A percentile compares a stretch with the other conserved stretches of the same genome.
phyloP scores from a whole-genome alignment of 2,329 filamentous ascomycete genomes.

The Cladobotryum mycophilum region DNA sequence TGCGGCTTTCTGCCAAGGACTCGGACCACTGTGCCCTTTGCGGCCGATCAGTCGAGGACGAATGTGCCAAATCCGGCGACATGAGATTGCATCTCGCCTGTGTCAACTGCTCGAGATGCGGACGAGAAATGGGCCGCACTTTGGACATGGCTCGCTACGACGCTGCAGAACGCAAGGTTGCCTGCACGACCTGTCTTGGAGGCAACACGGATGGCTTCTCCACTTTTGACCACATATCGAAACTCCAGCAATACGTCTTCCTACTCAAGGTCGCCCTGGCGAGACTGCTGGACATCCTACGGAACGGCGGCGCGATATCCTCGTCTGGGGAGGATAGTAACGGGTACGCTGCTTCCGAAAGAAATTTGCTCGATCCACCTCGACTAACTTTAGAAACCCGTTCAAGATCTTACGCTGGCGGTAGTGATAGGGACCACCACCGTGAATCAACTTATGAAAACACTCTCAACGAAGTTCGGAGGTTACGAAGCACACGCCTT shows the following conservation, averaged over 20 bases:
- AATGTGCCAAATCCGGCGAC: slow-evolving; percentile 71
- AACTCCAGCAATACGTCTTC: slow-evolving; percentile 92
- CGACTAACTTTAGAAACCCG: slow-evolving; percentile 57
- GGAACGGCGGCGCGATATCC: slow-evolving; percentile 74
- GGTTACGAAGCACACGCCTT: slow-evolving; percentile 84
- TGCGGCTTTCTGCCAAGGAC: slow-evolving; percentile 62
- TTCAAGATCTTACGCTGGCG: slow-evolving; percentile 67
- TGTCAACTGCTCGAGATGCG: slow-evolving; percentile 64
- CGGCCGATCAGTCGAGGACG: slow-evolving; percentile 85
- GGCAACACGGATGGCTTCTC: slow-evolving; percentile 46
- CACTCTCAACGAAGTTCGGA: slow-evolving; percentile 89
- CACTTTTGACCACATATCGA: slow-evolving; percentile 69
- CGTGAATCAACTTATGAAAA: slow-evolving; percentile 83
- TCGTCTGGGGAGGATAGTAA: slow-evolving; percentile 61
- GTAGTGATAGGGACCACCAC: slow-evolving; percentile 46
- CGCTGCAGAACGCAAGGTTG: slow-evolving; percentile 59
- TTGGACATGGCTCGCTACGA: slow-evolving; percentile 67
- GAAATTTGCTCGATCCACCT: slow-evolving; percentile 50
- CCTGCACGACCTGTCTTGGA: slow-evolving; percentile 62
- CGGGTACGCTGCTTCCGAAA: slow-evolving; percentile 19
- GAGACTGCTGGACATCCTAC: slow-evolving; percentile 77
- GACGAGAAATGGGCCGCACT: slow-evolving; percentile 59
- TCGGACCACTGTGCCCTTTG: slow-evolving; percentile 82
- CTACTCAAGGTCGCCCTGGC: slow-evolving; percentile 87
- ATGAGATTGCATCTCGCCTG: slow-evolving; percentile 80